Evolutionary conservation across 495 filamentous ascomycete species (phyloP).

Genomic region (Penicillium samsonianum): DNA sequence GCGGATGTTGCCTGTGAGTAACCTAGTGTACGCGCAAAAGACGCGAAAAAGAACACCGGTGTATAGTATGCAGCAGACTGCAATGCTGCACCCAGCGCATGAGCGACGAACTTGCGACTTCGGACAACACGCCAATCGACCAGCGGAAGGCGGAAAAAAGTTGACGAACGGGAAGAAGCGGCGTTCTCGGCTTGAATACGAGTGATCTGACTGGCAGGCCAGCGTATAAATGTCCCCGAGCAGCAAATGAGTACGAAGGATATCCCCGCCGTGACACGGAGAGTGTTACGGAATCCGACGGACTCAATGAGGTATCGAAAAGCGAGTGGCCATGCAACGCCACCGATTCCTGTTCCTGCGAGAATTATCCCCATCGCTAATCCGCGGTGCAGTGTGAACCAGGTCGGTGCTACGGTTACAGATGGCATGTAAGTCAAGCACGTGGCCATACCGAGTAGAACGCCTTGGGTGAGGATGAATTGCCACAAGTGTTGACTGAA

Average conservation of each 20-base stretch:
- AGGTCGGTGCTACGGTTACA: constrained; percentile 39
- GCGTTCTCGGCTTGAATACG: constrained; percentile 30
- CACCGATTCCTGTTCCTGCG: constrained; percentile 38
- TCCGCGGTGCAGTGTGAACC: constrained; percentile 35
- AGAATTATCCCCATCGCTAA: constrained; percentile 45
- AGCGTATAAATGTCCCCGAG: constrained; percentile 30
- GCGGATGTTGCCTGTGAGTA: constrained; percentile 37
- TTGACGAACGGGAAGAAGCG: constrained; percentile 1
- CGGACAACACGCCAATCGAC: constrained; percentile 34
- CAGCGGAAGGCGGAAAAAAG: constrained; percentile 29
- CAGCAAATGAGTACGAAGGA: constrained; percentile 29
- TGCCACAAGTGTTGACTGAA: constrained; percentile 43
- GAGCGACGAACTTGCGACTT: constrained; percentile 36
- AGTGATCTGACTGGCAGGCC: constrained; percentile 30
- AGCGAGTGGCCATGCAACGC: constrained; percentile 38
- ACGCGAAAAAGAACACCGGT: constrained; percentile 42
- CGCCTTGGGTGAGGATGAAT: constrained; percentile 42
- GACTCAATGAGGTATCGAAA: constrained; percentile 28
- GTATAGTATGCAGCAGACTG: constrained; percentile 45
- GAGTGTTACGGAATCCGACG: constrained; percentile 41
- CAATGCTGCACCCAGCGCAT: constrained; percentile 34
- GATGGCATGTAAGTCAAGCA: constrained; percentile 44
- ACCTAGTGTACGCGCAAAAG: constrained; percentile 40
- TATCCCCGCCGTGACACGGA: constrained; percentile 40
- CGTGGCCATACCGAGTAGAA: constrained; percentile 37